Evolutionary conservation across 768 basidiomycete species (phyloP).

Genomic region (Hygrophoropsis aurantiaca): DNA sequence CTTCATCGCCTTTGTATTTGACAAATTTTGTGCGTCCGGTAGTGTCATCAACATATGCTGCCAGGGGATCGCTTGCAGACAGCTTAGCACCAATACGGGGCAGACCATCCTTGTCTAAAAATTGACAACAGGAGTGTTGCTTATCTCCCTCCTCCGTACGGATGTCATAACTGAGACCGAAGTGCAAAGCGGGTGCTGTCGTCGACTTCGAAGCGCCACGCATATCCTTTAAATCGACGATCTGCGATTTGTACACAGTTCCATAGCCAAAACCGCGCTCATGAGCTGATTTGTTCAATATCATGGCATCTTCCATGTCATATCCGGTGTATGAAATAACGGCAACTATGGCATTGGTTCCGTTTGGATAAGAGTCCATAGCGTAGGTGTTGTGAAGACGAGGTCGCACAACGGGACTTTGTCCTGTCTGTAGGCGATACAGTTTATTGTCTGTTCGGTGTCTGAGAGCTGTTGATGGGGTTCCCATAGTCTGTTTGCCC

Average conservation of each 20-base stretch:
- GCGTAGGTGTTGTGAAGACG: slow-evolving; percentile 90
- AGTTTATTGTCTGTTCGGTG: slow-evolving; percentile 98
- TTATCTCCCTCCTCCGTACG: slow-evolving; percentile 46
- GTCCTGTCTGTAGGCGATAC: slow-evolving; percentile 92
- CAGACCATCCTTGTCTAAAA: slow-evolving; percentile 81
- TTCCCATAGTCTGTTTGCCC: slow-evolving; percentile 99
- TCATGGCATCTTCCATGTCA: slow-evolving; percentile 99
- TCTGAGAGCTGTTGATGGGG: slow-evolving; percentile 86
- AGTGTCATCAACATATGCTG: slow-evolving; percentile 85
- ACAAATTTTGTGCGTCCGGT: slow-evolving; percentile 79
- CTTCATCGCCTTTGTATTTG: slow-evolving; percentile 97
- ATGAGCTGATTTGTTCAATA: slow-evolving; percentile 97
- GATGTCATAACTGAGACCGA: slow-evolving; percentile 83
- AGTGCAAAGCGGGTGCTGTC: slow-evolving; percentile 75
- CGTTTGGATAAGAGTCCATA: slow-evolving; percentile 98
- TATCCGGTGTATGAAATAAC: slow-evolving; percentile 99
- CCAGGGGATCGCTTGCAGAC: slow-evolving; percentile 74
- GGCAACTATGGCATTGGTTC: slow-evolving; percentile 97
- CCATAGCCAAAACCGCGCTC: slow-evolving; percentile 98
- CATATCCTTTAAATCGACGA: slow-evolving; percentile 84
- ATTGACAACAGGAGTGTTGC: slow-evolving; percentile 44
- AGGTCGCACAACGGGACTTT: slow-evolving; percentile 93
- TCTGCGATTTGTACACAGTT: slow-evolving; percentile 92
- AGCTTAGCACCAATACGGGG: slow-evolving; percentile 75
- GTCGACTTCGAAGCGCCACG: slow-evolving; percentile 61